These are phyloP conservation scores for Globisporangium barbulae DNA, from an alignment of 352 stramenopile genomes.

Conservation along the genomic window DNA sequence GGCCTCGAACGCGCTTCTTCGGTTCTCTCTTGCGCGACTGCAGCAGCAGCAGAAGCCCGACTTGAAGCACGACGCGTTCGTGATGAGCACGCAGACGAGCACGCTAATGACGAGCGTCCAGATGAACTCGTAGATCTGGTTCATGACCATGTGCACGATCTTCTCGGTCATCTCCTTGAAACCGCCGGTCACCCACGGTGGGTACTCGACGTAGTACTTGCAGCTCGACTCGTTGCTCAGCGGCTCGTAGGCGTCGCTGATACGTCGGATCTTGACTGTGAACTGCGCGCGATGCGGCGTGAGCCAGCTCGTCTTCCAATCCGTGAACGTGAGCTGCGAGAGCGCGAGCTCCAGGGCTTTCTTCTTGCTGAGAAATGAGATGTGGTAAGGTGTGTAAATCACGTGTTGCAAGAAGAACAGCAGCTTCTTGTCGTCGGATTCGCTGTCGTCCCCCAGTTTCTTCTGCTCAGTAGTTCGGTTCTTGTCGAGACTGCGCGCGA, in stretches of 20 bases:
- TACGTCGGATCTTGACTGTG: conserved; percentile 37
- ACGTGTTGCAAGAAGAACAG: conserved; percentile 21
- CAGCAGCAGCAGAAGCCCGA: conserved; percentile 60
- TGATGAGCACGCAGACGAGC: conserved; percentile 37
- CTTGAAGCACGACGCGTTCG: conserved; percentile 47
- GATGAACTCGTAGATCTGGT: conserved; percentile 31
- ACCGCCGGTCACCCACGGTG: not conserved
- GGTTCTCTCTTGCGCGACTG: conserved; percentile 32
- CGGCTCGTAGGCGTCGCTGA: conserved; percentile 16
- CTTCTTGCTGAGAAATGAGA: conserved; percentile 45
- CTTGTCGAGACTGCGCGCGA: conserved; percentile 31
- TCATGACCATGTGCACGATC: conserved; percentile 22
- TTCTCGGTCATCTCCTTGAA: conserved; percentile 12
- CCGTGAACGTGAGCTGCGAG: conserved; percentile 32
- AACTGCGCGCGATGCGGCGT: conserved; percentile 31
- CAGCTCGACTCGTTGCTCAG: conserved; percentile 26
- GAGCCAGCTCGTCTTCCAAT: conserved; percentile 22
- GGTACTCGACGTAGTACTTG: conserved; percentile 22
- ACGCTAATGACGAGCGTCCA: conserved; percentile 29
- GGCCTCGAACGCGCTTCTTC: conserved; percentile 36
- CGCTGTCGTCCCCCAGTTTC: conserved; percentile 22
- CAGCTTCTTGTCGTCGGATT: conserved; percentile 17
- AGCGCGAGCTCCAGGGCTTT: conserved; percentile 31
- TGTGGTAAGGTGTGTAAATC: conserved; percentile 36
- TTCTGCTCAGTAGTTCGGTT: conserved; percentile 12